Evolutionary conservation across 352 stramenopile genomes (phyloP).

Genomic region (Aphanomyces invadans): DNA sequence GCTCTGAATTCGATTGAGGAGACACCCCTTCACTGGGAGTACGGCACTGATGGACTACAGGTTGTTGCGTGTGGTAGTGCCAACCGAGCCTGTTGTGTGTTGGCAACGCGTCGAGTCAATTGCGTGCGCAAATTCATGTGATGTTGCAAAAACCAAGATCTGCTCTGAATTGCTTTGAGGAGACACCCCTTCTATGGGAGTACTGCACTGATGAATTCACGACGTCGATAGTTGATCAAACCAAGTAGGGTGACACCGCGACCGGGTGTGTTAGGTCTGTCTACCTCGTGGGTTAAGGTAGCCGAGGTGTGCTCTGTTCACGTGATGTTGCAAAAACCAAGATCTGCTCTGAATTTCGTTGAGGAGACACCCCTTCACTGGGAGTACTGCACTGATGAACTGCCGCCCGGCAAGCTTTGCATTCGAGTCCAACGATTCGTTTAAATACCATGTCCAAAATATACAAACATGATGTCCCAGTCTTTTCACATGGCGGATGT

Average conservation of each 20-base stretch:
- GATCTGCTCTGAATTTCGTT: conserved; percentile 26
- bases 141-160: conserved; percentile 27
- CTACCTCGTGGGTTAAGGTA: too few relatives aligned
- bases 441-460: conserved; percentile 3
- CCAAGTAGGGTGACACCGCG: too few relatives aligned
- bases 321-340: conserved; percentile 26
- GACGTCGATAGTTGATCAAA: too few relatives aligned
- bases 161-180: conserved; percentile 27
- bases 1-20: conserved; percentile 26
- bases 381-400: conserved; percentile 24
- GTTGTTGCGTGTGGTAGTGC: not conserved
- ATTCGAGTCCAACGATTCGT: not conserved
- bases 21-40: conserved; percentile 24
- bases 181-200: conserved; percentile 24
- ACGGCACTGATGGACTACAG: conserved; percentile 18
- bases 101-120: too few relatives aligned
- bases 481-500: too few relatives aligned
- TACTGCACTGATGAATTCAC: conserved; percentile 24
- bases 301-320: too few relatives aligned
- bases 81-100: not conserved
- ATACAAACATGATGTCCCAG: not conserved
- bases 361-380: conserved; percentile 25
- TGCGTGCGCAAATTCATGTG: too few relatives aligned
- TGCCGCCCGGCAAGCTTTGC: not conserved
- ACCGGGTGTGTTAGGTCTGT: too few relatives aligned